Conservation (phyloP, 2,329 filamentous ascomycete genomes). For the Trichoderma sp. region DNA sequence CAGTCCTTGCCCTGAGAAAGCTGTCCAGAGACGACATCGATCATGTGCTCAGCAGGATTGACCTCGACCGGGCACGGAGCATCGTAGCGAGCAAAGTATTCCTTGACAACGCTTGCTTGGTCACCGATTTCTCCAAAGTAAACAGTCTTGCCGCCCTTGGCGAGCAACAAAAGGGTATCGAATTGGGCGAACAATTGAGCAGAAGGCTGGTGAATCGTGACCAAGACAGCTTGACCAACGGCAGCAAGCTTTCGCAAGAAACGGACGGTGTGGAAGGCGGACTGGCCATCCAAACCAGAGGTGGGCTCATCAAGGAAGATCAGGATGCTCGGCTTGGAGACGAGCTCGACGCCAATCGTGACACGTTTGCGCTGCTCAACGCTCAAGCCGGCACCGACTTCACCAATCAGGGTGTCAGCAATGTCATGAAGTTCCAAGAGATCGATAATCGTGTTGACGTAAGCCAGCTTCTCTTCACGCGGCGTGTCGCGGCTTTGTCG, state of each 20-base stretch:
- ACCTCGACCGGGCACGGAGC: slow-evolving; percentile 62
- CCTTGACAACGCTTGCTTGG: slow-evolving; percentile 55
- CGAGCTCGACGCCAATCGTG: slow-evolving; percentile 64
- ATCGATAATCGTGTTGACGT: slow-evolving; percentile 79
- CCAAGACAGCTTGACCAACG: slow-evolving; percentile 67
- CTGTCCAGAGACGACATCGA: slow-evolving; percentile 58
- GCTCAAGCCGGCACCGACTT: slow-evolving; percentile 55
- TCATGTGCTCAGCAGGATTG: slow-evolving; percentile 78
- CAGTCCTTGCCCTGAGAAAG: slow-evolving; percentile 57
- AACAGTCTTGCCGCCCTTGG: slow-evolving; percentile 65
- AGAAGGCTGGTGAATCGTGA: slow-evolving; percentile 72
- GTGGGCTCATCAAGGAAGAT: slow-evolving; percentile 67
- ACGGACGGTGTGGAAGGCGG: slow-evolving; percentile 65
- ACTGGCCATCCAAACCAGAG: slow-evolving; percentile 67
- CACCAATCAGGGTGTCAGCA: slow-evolving; percentile 52
- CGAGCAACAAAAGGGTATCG: slow-evolving; percentile 65
- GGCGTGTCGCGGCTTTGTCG: slow-evolving; percentile 68
- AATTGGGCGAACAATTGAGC: slow-evolving; percentile 68
- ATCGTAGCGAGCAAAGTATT: slow-evolving; percentile 69
- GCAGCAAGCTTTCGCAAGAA: slow-evolving; percentile 68
- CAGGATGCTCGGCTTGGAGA: slow-evolving; percentile 61
- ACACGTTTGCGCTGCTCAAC: slow-evolving; percentile 58
- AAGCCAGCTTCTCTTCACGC: slow-evolving; percentile 69
- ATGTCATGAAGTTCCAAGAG: slow-evolving; percentile 54
- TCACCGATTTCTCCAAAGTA: slow-evolving; percentile 69